phyloP scores from a whole-genome alignment of 164 flowering plant genomes.

The Dillenia suffruticosa region DNA sequence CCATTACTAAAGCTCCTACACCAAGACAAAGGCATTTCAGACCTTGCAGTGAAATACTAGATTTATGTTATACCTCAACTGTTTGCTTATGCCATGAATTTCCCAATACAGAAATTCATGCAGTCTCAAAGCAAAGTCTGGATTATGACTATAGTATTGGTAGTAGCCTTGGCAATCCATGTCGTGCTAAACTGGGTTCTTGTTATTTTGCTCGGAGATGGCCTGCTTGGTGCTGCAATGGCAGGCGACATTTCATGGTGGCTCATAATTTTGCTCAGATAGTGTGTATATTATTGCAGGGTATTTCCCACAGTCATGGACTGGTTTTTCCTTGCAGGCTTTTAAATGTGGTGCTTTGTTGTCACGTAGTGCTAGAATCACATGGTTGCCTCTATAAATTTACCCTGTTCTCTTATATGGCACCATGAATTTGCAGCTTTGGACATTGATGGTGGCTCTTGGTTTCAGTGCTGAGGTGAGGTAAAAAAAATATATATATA shows the following conservation, averaged over 20 bases:
- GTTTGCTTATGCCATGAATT: conserved; percentile 45
- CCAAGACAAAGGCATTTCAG: conserved; percentile 31
- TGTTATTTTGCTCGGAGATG: conserved; percentile 29
- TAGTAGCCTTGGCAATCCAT: conserved; percentile 27
- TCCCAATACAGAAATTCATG: conserved; percentile 49
- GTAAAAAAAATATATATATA: too few relatives aligned
- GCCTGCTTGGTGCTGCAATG: conserved; percentile 43
- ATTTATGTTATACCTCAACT: conserved; percentile 45
- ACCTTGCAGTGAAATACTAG: conserved; percentile 36
- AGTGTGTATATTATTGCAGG: conserved; percentile 32
- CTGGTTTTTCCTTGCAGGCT: conserved; percentile 41
- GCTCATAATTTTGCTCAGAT: conserved; percentile 31
- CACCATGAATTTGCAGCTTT: conserved; percentile 7
- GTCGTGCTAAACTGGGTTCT: conserved; percentile 35
- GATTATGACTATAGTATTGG: conserved; percentile 42
- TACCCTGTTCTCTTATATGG: background rate
- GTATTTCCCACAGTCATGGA: conserved; percentile 43
- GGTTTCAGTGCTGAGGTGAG: background rate
- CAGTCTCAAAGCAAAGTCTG: conserved; percentile 50
- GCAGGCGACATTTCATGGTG: conserved; percentile 48
- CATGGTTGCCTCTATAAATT: too few relatives aligned
- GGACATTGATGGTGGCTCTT: conserved; percentile 1
- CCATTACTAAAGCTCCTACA: conserved; percentile 36
- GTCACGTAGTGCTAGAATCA: too few relatives aligned
- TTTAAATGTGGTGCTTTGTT: conserved; percentile 15